Percentiles rank a stretch among this genome's conserved stretches.
These are phyloP conservation scores for Fistulina hepatica DNA, from an alignment of 1,284 basidiomycete genomes.

Conservation along the genomic window DNA sequence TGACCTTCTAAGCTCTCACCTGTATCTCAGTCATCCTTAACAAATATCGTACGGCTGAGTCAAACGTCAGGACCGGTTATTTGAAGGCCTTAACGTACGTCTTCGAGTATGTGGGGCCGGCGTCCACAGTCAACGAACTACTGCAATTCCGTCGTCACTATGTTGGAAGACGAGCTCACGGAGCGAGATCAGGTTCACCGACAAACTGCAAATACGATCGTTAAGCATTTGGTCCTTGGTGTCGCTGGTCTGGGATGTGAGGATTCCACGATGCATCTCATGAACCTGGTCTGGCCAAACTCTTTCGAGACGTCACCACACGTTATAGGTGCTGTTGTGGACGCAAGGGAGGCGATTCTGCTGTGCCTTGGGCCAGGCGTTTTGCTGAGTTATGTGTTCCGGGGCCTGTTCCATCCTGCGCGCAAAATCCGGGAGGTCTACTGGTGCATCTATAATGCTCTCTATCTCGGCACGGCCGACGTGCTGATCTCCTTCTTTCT, in stretches of 20 bases:
- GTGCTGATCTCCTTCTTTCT: conserved; percentile 93
- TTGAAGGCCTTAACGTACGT: conserved; percentile 97
- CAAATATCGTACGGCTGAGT: conserved; percentile 95
- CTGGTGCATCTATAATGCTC: conserved; percentile 86
- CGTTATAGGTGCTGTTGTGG: conserved; percentile 94
- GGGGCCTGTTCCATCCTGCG: conserved; percentile 92
- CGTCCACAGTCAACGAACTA: conserved; percentile 99
- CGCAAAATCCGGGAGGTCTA: conserved; percentile 94
- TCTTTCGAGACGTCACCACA: conserved; percentile 97
- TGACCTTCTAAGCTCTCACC: conserved; percentile 67
- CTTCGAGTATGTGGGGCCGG: conserved; percentile 99
- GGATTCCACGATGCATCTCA: conserved; percentile 92
- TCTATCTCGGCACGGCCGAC: conserved; percentile 82
- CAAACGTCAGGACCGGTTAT: conserved; percentile 98
- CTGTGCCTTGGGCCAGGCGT: conserved; percentile 92
- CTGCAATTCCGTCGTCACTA: conserved; percentile 90
- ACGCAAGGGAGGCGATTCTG: conserved; percentile 92
- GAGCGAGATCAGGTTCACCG: conserved; percentile 97
- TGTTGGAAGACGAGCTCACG: conserved; percentile 97
- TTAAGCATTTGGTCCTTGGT: conserved; percentile 95
- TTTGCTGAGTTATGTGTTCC: conserved; percentile 78
- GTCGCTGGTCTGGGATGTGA: conserved; percentile 97
- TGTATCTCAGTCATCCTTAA: conserved; percentile 98
- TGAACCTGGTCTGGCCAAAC: conserved; percentile 99
- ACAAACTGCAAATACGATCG: conserved; percentile 95